Evolutionary conservation across 768 basidiomycete genomes (phyloP).

Genomic region (Strobilomyces dryophilus): DNA sequence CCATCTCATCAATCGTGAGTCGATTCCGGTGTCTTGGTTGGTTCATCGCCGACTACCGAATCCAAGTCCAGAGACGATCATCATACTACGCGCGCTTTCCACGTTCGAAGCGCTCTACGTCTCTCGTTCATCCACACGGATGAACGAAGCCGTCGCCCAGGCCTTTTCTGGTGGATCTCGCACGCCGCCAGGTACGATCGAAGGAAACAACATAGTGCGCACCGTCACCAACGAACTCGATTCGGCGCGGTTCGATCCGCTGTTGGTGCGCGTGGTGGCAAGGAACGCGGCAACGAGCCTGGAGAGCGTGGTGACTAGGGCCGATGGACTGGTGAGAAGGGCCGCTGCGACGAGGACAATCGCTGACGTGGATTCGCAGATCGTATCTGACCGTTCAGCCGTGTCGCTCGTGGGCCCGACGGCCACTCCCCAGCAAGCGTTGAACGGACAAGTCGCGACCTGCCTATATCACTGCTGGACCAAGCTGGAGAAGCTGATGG

Average conservation of each 20-base stretch:
- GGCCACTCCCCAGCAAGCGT: constrained; percentile 72
- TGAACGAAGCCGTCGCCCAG: constrained; percentile 77
- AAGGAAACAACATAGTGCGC: constrained; percentile 75
- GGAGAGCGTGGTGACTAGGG: constrained; percentile 59
- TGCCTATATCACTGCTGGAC: constrained; percentile 43
- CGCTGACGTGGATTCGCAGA: constrained; percentile 35
- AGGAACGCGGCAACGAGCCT: constrained; percentile 65
- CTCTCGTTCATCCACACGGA: constrained; percentile 72
- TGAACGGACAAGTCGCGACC: constrained; percentile 75
- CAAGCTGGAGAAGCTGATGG: constrained; percentile 21
- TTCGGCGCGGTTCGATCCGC: constrained; percentile 57
- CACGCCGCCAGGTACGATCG: constrained; percentile 65
- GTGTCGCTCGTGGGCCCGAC: constrained; percentile 69
- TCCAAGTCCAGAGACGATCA: constrained; percentile 82
- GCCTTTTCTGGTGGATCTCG: constrained; percentile 72
- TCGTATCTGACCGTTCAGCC: constrained; percentile 68
- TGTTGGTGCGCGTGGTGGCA: constrained; percentile 77
- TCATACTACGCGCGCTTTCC: constrained; percentile 79
- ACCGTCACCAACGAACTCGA: constrained; percentile 79
- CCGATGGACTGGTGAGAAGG: constrained; percentile 63
- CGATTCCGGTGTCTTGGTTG: background rate
- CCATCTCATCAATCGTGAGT: constrained; percentile 77
- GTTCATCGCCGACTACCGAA: background rate
- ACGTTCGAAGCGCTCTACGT: constrained; percentile 88
- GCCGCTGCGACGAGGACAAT: background rate